Evolutionary conservation across 108 stramenopile species (phyloP).

Genomic region (Aurantiochytrium sp.): DNA sequence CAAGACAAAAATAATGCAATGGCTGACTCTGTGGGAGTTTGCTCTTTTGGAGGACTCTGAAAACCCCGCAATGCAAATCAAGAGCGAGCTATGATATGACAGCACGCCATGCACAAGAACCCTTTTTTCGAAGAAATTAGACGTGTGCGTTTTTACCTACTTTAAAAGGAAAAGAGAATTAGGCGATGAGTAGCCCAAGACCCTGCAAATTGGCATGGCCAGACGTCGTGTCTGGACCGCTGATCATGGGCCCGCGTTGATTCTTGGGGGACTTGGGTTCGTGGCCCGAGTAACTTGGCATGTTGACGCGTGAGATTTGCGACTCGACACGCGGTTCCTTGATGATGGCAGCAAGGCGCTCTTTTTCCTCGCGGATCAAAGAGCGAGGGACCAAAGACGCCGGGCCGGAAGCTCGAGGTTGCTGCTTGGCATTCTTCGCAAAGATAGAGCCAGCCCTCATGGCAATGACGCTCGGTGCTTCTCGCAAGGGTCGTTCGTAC

Average conservation of each 20-base stretch:
- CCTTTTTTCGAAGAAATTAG: no score
- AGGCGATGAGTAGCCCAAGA: neutral
- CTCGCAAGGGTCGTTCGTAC: neutral
- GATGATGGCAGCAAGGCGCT: neutral
- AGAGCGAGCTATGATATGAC: no score
- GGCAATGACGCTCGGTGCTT: neutral
- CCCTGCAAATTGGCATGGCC: conserved; percentile 5
- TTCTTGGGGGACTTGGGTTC: neutral
- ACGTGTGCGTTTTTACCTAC: no score
- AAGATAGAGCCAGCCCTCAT: neutral
- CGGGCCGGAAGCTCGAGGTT: neutral
- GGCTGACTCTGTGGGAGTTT: no score
- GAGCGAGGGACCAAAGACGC: neutral
- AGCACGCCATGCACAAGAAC: no score
- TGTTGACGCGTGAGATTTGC: neutral
- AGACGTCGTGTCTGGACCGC: conserved; percentile 1
- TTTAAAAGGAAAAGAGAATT: neutral
- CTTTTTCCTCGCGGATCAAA: neutral
- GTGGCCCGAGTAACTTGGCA: neutral
- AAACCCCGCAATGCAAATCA: no score
- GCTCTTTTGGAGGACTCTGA: no score
- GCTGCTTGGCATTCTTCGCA: neutral
- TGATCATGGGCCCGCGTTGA: neutral
- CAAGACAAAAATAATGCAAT: no score
- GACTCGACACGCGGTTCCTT: neutral